Base-by-base conservation (phyloP, 805 yeast genomes). In the Cyberlindnera xishuangbannaensis region DNA sequence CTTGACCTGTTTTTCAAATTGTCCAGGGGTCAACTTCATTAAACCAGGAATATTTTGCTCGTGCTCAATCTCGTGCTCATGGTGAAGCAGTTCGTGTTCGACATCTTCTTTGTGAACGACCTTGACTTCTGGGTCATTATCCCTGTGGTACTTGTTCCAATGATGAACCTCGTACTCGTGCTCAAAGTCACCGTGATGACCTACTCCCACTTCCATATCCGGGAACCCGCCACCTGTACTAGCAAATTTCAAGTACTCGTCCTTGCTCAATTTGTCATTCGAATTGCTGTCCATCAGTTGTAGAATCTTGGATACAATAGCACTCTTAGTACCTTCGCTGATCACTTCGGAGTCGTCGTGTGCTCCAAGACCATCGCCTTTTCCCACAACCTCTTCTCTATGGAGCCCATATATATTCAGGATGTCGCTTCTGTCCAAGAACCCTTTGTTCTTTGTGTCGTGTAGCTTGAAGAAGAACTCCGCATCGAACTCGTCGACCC, bases 131-230 rank as follows among this genome's bases (percentile, higher is more conserved):
- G 96, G 96, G 55, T 87, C 97, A 36, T 67, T 60, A 44, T 83
- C 76, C 36, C 73, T 68, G 53, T 83, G 92, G 52, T 69, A 79
- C 59, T 86, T 66, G 40, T 78, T 73, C 97, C 97, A 90, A 57
- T 88, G 97, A 56, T 88, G 97, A 37, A 84, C 78, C 56, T 90
- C 97, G 55, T 88, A 90, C 55, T 88, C 97, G 46, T 76, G 71
- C 58, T 88, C 97, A 52, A 87, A 90, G 61, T 85, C 95, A 22
- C 87, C 80, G 61, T 88, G 96, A 53, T 88, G 96, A 18, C 95
- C 95, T 7, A 85, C 88, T 19, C 97, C 97, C 39, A 79, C 77
- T 7, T 95, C 95, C 55, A 88, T 76, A 57, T 90, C 97, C 1
- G 97, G 97, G 51, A 90, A 73, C 42, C 73, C 73, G 2, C 82